Conservation (phyloP, 2,329 filamentous ascomycete genomes). For the Neocatenulostroma microsporum region DNA sequence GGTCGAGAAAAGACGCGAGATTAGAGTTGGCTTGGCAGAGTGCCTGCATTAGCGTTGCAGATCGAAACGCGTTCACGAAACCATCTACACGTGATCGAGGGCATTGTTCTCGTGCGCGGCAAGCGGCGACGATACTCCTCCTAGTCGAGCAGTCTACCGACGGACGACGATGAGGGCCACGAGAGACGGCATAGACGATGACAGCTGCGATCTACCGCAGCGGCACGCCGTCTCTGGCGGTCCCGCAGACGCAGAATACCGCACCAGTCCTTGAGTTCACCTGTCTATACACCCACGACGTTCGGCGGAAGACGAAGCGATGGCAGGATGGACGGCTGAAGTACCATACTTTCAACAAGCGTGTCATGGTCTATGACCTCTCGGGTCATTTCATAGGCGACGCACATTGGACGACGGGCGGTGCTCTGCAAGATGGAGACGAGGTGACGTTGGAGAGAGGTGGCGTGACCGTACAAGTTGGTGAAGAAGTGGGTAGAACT, state of each 20-base stretch:
- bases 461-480: constrained; percentile 70
- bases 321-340: constrained; percentile 90
- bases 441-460: constrained; percentile 72
- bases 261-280: constrained; percentile 72
- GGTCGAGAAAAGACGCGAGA: too few species aligned
- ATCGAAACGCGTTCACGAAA: too few species aligned
- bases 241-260: constrained; percentile 52
- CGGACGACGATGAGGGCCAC: too few species aligned
- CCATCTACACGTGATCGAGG: too few species aligned
- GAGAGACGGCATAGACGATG: too few species aligned
- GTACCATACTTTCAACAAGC: constrained; percentile 85
- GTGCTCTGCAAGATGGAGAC: constrained; percentile 68
- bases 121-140: too few species aligned
- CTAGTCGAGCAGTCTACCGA: too few species aligned
- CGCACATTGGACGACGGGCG: constrained; percentile 65
- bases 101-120: too few species aligned
- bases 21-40: too few species aligned
- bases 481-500: constrained; percentile 61
- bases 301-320: constrained; percentile 77
- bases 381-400: constrained; percentile 75
- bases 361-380: constrained; percentile 84
- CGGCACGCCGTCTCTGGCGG: constrained; percentile 27
- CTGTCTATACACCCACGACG: constrained; percentile 80
- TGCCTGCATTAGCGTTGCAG: too few species aligned
- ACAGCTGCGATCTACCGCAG: constrained; percentile 27